Conservation (phyloP, 2,329 filamentous ascomycete species). For the Fonsecaea pedrosoi region DNA sequence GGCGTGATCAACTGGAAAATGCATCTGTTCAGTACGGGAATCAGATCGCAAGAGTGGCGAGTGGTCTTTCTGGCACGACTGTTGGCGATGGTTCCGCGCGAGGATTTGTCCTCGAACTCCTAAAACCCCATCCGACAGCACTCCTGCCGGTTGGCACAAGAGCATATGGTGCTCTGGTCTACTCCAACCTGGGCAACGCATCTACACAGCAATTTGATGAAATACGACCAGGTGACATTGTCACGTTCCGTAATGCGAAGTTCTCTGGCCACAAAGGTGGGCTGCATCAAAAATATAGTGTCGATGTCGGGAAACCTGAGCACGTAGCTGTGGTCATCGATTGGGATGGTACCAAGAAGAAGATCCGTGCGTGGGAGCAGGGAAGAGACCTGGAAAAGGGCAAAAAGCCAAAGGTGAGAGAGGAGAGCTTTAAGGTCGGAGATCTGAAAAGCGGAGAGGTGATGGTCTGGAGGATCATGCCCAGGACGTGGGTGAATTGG, state of each 20-base stretch:
- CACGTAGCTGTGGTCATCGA: constrained; percentile 92
- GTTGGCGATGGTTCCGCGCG: constrained; percentile 85
- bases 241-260: constrained; percentile 88
- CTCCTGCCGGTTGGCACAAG: constrained; percentile 85
- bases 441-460: constrained; percentile 93
- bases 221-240: constrained; percentile 90
- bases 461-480: constrained; percentile 96
- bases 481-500: constrained; percentile 91
- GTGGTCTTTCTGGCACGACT: constrained; percentile 74
- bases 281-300: constrained; percentile 91
- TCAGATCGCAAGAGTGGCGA: constrained; percentile 71
- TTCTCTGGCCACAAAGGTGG: constrained; percentile 95
- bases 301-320: constrained; percentile 84
- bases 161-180: constrained; percentile 89
- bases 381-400: constrained; percentile 90
- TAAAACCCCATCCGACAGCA: constrained; percentile 74
- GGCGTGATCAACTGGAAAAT: constrained; percentile 91
- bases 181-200: constrained; percentile 93
- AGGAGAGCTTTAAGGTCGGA: constrained; percentile 92
- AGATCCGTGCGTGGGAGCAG: constrained; percentile 94
- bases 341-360: constrained; percentile 99
- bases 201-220: constrained; percentile 89
- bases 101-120: constrained; percentile 77
- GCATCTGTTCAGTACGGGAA: constrained; percentile 82
- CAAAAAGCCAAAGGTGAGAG: constrained; percentile 90